Evolutionary conservation across 2,329 filamentous ascomycete genomes (phyloP).

Genomic region (Truncatella angustata): DNA sequence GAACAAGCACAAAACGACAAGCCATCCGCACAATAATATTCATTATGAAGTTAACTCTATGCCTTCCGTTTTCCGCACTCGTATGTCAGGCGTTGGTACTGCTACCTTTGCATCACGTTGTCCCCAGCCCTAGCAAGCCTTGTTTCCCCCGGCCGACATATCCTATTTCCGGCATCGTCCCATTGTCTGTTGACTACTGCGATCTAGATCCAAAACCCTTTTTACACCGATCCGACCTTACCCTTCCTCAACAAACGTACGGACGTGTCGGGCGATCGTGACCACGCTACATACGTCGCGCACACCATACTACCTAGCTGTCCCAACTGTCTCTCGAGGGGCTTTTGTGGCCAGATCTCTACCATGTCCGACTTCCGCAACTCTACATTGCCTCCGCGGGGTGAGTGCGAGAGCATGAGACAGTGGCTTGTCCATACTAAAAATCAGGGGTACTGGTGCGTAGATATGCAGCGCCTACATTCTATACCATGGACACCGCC

Average conservation of each 20-base stretch:
- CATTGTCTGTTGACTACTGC: not conserved
- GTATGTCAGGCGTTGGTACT: not conserved
- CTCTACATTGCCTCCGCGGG: not conserved
- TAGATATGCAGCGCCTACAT: not conserved
- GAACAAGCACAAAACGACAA: not conserved
- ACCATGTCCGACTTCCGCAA: not conserved
- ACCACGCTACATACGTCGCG: not conserved
- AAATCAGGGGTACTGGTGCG: not conserved
- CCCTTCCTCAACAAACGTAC: not conserved
- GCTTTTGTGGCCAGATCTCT: not conserved
- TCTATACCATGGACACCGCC: not conserved
- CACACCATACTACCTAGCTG: not conserved
- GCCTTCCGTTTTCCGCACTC: not conserved
- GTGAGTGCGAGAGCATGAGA: not conserved
- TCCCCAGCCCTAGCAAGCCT: not conserved
- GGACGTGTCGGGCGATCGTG: not conserved
- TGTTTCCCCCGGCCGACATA: not conserved
- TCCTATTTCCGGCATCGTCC: not conserved
- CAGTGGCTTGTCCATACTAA: not conserved
- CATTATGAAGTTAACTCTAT: not conserved
- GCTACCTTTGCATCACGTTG: not conserved
- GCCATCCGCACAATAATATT: not conserved
- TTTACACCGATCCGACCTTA: not conserved
- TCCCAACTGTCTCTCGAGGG: not conserved
- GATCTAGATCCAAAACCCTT: not conserved